These are phyloP conservation scores for Fusarium siculi DNA, from an alignment of 2,329 filamentous ascomycete species.

Conservation along the genomic window DNA sequence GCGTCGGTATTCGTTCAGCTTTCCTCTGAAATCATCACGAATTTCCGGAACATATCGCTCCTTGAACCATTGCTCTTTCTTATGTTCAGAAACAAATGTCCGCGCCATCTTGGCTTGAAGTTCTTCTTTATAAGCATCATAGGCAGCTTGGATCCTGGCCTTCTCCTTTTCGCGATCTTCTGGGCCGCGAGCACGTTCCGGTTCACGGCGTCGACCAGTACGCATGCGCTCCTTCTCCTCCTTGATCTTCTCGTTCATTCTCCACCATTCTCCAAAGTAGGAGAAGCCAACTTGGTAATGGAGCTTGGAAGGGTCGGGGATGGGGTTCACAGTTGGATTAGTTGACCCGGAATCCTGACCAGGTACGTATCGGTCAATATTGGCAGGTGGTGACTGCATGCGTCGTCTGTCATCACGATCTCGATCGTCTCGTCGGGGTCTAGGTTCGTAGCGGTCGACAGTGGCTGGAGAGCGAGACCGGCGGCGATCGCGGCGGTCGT, in stretches of 20 bases:
- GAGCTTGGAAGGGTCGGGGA: slow-evolving; percentile 77
- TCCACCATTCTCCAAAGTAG: slow-evolving; percentile 89
- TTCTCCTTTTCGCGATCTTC: slow-evolving; percentile 85
- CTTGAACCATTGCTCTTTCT: slow-evolving; percentile 97
- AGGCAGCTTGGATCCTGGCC: slow-evolving; percentile 77
- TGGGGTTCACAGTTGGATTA: slow-evolving; percentile 66
- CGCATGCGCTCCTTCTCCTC: slow-evolving; percentile 79
- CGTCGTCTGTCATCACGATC: slow-evolving; percentile 71
- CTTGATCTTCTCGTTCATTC: slow-evolving; percentile 82
- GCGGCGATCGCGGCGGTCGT: slow-evolving; percentile 69
- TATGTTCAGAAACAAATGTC: slow-evolving; percentile 90
- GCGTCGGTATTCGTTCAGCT: slow-evolving; percentile 83
- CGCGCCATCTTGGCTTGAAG: slow-evolving; percentile 84
- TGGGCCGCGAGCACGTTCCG: slow-evolving; percentile 70
- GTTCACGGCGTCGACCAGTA: slow-evolving; percentile 74
- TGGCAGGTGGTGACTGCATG: slow-evolving; percentile 70
- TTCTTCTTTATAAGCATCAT: slow-evolving; percentile 75
- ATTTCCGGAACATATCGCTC: slow-evolving; percentile 92
- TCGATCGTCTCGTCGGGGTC: slow-evolving; percentile 74
- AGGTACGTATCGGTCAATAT: slow-evolving; percentile 87
- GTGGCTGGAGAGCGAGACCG: slow-evolving; percentile 76
- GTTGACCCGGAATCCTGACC: slow-evolving; percentile 68
- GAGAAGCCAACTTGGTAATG: slow-evolving; percentile 87
- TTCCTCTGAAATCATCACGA: slow-evolving; percentile 76
- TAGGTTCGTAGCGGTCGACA: slow-evolving; percentile 82